phyloP scores from a whole-genome alignment of 106 monocot species.

The Alisma plantagoaquatica region DNA sequence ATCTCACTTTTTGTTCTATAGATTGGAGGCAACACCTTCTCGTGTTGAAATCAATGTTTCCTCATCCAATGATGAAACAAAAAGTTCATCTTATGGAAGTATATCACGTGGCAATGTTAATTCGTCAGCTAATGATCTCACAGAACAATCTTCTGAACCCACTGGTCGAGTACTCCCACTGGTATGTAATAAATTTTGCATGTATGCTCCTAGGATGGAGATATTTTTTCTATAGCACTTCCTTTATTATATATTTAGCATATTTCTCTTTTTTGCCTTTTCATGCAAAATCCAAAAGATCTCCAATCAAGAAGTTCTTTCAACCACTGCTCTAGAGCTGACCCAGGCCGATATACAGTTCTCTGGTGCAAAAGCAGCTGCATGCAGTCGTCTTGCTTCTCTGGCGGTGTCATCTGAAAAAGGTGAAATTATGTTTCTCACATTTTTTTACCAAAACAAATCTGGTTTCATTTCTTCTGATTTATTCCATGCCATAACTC shows the following conservation, averaged over 20 bases:
- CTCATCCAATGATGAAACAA: conserved; percentile 14
- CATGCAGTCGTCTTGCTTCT: conserved; percentile 55
- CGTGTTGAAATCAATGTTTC: conserved; percentile 38
- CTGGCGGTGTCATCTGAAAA: conserved; percentile 55
- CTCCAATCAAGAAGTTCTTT: neutral
- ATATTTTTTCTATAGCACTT: no score
- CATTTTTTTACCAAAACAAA: neutral
- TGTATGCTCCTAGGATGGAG: neutral
- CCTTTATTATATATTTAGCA: neutral
- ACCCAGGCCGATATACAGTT: conserved; percentile 37
- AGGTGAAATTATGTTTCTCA: conserved; percentile 25
- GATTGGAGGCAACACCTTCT: conserved; percentile 70
- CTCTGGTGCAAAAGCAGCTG: conserved; percentile 85
- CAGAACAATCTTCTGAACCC: no score
- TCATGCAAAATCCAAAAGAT: neutral
- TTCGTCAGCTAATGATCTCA: conserved; percentile 7
- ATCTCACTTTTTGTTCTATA: no score
- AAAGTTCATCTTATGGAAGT: conserved; percentile 6
- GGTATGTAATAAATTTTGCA: neutral
- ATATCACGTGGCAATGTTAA: conserved; percentile 19
- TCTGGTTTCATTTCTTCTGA: neutral
- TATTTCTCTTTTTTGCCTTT: neutral
- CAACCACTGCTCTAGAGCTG: conserved; percentile 40
- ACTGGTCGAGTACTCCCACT: neutral
- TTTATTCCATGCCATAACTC: no score